phyloP scores from a whole-genome alignment of 768 basidiomycete genomes.

The Trametopsis cervina region DNA sequence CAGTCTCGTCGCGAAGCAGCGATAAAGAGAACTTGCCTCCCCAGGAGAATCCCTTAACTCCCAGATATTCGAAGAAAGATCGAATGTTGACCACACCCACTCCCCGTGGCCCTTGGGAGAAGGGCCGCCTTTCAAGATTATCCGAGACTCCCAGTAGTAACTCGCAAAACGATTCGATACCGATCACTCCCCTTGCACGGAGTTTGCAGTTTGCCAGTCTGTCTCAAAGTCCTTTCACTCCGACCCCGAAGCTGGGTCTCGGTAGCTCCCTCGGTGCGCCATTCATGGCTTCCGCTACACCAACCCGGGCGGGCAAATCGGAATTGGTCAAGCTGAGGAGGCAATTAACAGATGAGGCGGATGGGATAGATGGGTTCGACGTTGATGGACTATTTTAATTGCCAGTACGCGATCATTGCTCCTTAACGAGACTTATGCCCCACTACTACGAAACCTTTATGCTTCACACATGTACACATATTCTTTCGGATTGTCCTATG shows the following conservation, averaged over 20 bases:
- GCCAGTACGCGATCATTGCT: too few relatives aligned
- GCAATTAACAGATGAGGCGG: not conserved
- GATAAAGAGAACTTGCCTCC: not conserved
- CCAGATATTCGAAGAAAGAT: not conserved
- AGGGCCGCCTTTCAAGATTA: not conserved
- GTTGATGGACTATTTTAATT: too few relatives aligned
- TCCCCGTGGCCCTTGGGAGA: not conserved
- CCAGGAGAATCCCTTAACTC: not conserved
- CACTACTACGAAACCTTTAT: too few relatives aligned
- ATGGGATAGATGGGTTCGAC: not conserved
- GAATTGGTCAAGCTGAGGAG: not conserved
- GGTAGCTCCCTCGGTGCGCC: not conserved
- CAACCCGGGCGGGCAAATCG: not conserved
- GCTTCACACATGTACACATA: too few relatives aligned
- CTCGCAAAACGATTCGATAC: not conserved
- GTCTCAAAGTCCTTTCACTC: not conserved
- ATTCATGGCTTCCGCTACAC: not conserved
- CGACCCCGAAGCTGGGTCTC: not conserved
- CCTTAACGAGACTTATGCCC: too few relatives aligned
- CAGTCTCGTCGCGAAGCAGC: too few relatives aligned
- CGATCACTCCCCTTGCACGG: not conserved
- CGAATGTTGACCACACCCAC: not conserved
- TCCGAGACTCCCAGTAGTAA: not conserved
- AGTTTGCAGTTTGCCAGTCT: not conserved
- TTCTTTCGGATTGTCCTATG: too few relatives aligned